Evolutionary conservation across 768 basidiomycete genomes (phyloP).

Genomic region (Panaeolus papilionaceus): DNA sequence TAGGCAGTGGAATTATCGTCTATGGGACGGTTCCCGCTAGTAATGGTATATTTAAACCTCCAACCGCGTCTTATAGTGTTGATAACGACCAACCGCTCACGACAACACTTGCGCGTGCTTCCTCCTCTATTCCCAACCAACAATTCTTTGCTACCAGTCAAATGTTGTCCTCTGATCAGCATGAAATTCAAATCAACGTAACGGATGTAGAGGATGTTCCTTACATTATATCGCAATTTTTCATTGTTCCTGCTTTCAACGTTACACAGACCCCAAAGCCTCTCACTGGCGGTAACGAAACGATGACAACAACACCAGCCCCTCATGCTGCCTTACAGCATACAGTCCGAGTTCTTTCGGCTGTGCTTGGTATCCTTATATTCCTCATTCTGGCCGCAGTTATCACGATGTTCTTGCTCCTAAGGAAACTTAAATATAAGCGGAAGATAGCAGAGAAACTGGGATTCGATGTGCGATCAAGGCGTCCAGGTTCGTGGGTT

Average conservation of each 20-base stretch:
- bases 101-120: constrained; percentile 44
- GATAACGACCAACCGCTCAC: constrained; percentile 39
- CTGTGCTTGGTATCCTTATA: constrained; percentile 18
- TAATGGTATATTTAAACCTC: constrained; percentile 40
- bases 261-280: constrained; percentile 24
- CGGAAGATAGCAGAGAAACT: background rate
- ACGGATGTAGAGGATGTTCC: constrained; percentile 37
- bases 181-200: constrained; percentile 47
- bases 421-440: background rate
- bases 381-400: constrained; percentile 17
- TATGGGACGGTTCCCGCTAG: constrained; percentile 52
- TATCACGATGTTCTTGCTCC: background rate
- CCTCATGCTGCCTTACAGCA: background rate
- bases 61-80: constrained; percentile 46
- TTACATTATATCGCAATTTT: constrained; percentile 47
- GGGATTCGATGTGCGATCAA: background rate
- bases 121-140: constrained; percentile 41
- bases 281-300: constrained; percentile 2
- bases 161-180: constrained; percentile 33
- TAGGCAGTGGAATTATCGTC: constrained; percentile 53
- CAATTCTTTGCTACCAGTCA: constrained; percentile 45
- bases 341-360: constrained; percentile 20
- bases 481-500: constrained; percentile 29
- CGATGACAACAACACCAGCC: background rate
- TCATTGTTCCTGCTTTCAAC: constrained; percentile 37